Evolutionary conservation across 2,329 filamentous ascomycete genomes (phyloP), one percentile per base, ranked within the genome.

Genomic region (Neonectria hederae): DNA sequence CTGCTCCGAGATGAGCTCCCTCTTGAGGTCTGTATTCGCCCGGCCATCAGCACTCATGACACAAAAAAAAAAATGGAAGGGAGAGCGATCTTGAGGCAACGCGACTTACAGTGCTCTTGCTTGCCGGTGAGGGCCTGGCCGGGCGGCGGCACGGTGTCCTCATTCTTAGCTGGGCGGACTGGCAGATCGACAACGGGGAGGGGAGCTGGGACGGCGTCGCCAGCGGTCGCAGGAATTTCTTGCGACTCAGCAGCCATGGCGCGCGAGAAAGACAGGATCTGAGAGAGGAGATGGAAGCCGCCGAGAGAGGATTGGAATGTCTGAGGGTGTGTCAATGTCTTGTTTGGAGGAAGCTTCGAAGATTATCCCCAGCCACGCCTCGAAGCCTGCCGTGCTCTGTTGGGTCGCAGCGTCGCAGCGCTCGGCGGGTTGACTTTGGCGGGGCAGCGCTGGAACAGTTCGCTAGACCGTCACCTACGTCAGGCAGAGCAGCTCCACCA

Each of bases 1-100:
- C 83, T 99, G 95, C 76, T 93, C 89, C 56, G 92, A 90, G 67
- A 99, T 89, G 75, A 99, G 90, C 79, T 99, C 96, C 76, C 96
- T 90, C 82, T 99, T 99, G 71, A 99, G 89, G 77, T 99, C 94
- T 75, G 24, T 19, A 13, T 17, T 38, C n/a, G 49, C 40, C 10
- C 2, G n/a, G 26, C 32, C 43, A 48, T 74, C 42, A 74, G 70
- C 32, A 55, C 58, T 13, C 24, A 32, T 58, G n/a, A 19, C 21
- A 45, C 30, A 28, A 38, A n/a, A n/a, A n/a, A n/a, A n/a, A n/a
- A n/a, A n/a, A 11, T 24, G 9, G 7, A 5, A 4, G n/a, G 38
- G 38, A 42, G 38, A 21, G 38, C 8, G 9, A 4, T n/a, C 14
- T 32, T 11, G 21, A 54, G 53, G 26, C 48, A 45, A 60, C 26